Evolutionary conservation across 2,329 filamentous ascomycete genomes (phyloP).

Genomic region (Phialocephala sp.): DNA sequence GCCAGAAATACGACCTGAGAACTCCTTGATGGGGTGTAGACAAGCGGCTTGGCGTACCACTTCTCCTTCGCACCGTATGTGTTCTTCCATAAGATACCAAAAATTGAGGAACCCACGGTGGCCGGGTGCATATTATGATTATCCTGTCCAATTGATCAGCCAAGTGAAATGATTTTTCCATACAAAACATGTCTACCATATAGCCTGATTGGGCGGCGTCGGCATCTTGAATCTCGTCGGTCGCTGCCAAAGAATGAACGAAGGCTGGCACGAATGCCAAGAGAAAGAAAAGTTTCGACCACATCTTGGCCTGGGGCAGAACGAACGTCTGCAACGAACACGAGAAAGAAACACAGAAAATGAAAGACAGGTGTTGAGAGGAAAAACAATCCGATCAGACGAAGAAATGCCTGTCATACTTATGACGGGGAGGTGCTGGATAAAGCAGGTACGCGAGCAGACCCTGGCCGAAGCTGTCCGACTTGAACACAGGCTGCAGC

Average conservation of each 20-base stretch:
- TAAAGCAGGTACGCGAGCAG: constrained; percentile 9
- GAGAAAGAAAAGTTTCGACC: constrained; percentile 20
- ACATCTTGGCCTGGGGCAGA: constrained; percentile 16
- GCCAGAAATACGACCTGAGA: constrained; percentile 48
- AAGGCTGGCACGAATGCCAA: constrained; percentile 27
- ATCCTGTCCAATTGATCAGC: constrained; percentile 18
- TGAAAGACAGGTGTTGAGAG: constrained; percentile 1
- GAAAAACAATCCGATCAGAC: too few relatives aligned
- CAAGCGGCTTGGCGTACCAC: constrained; percentile 51
- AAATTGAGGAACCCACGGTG: constrained; percentile 43
- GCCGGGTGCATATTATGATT: constrained; percentile 51
- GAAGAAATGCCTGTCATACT: constrained; percentile 9
- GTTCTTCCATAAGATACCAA: constrained; percentile 46
- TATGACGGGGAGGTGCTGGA: constrained; percentile 1
- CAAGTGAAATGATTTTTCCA: too few relatives aligned
- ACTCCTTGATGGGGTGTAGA: constrained; percentile 48
- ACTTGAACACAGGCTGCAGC: not conserved
- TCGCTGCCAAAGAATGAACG: constrained; percentile 26
- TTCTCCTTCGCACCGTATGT: constrained; percentile 40
- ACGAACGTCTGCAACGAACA: not conserved
- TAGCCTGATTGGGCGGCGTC: constrained; percentile 47
- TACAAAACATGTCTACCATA: constrained; percentile 22
- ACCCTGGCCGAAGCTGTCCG: not conserved
- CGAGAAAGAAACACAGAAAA: not conserved
- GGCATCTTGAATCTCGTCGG: constrained; percentile 36